Base-by-base conservation (phyloP, 495 filamentous ascomycete species). In the Xylaria sp. region DNA sequence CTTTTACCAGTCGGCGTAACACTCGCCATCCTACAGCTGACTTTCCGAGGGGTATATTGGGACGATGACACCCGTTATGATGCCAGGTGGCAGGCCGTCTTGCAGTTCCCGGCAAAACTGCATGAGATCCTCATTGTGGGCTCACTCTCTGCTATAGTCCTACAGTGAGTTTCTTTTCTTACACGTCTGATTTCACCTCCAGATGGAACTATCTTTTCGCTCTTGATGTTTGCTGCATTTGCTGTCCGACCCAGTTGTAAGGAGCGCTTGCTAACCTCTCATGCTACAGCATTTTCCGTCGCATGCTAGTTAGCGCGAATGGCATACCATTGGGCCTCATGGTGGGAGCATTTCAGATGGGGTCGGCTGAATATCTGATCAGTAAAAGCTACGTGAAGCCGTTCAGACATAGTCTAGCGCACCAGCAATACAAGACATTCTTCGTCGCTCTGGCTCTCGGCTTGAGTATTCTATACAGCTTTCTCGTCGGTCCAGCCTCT, bases 41-140 rank as follows among this genome's bases (percentile, higher is more conserved):
- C n/a, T 35, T 50, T 65, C 17, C 61, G 61, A 1, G 17, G 24
- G 5, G 17, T 50, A 3, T 50, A 65, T 35, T 65, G 61, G 61
- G 41, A 12, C 8, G 61, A 65, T 14, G 61, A 50, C 15, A 0
- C 14, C 9, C 43, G 17, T 2, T 48, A 35, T 6, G 11, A 48
- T 50, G 2, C 14, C 3, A 14, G 43, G 7, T 50, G 41, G 61
- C 43, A 33, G 17, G 14, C 14, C 6, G 19, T 70, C n/a, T n/a
- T 70, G n/a, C 68, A 70, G 59, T 64, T 70, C 43, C 58, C 41
- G 9, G 68, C 68, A 11, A 70, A 70, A 29, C 21, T 70, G n/a
- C 68, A 70, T 31, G 68, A 70, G 68, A 70, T 70, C 29, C 58
- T 70, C 9, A 64, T 70, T 4, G 58, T 70, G 14, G 68, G 58